Percentiles rank a stretch among this genome's conserved stretches.
Conservation (phyloP, 139 green algal genomes). For the Chlorella sp. region DNA sequence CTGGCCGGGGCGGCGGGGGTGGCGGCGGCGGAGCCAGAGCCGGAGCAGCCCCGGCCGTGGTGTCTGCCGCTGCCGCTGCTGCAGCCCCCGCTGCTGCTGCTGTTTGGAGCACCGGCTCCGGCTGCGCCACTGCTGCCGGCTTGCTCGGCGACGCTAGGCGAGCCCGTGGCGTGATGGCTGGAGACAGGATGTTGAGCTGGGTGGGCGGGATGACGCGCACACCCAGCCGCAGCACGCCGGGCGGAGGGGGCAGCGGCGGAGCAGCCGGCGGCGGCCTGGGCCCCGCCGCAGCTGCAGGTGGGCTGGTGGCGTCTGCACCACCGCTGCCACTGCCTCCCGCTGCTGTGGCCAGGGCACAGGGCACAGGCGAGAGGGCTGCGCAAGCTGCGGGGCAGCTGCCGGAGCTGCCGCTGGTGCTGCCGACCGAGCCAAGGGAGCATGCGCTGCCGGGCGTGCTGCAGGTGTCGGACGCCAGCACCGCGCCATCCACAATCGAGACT, state of each 20-base stretch:
- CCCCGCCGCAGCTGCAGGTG: neutral
- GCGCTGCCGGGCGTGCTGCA: conserved; percentile 23
- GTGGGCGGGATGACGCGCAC: conserved; percentile 26
- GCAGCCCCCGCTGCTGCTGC: neutral
- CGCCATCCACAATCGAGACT: neutral
- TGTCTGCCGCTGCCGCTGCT: neutral
- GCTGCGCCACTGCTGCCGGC: neutral
- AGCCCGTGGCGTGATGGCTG: neutral
- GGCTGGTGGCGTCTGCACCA: neutral
- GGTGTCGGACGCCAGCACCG: neutral
- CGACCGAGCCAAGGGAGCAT: neutral
- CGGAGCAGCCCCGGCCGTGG: neutral
- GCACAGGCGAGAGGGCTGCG: conserved; percentile 3
- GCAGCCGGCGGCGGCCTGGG: neutral
- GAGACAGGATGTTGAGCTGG: neutral
- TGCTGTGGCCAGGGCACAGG: neutral
- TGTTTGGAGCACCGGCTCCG: neutral
- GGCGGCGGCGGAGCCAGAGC: neutral
- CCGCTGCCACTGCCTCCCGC: neutral
- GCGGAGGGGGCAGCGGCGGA: conserved; percentile 5
- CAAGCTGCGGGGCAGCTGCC: neutral
- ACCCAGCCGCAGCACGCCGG: conserved; percentile 2
- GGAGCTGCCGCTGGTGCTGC: neutral
- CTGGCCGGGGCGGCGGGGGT: neutral
- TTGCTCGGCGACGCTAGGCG: neutral